phyloP scores from a whole-genome alignment of 2,329 filamentous ascomycete species.

The Cercospora citrullina region DNA sequence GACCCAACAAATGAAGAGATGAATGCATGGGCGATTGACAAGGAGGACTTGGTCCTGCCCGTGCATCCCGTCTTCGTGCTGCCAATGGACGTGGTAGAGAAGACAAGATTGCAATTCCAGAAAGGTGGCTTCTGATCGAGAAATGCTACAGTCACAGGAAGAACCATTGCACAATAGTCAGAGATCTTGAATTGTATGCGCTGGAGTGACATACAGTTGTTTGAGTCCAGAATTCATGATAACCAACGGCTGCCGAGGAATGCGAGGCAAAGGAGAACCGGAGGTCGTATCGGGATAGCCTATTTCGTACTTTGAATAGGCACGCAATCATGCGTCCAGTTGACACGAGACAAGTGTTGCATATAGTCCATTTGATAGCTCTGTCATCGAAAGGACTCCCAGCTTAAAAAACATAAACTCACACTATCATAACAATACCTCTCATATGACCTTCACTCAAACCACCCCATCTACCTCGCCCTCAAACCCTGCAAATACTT shows the following conservation, averaged over 20 bases:
- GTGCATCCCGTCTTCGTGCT: conserved; percentile 86
- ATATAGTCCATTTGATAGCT: background rate
- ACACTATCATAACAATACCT: background rate
- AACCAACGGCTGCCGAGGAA: background rate
- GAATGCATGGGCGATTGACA: conserved; percentile 63
- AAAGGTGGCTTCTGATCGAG: conserved; percentile 17
- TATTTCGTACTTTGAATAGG: background rate
- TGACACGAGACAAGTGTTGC: background rate
- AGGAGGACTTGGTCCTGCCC: conserved; percentile 66
- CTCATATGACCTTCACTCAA: background rate
- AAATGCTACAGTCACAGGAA: background rate
- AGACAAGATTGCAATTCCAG: conserved; percentile 28
- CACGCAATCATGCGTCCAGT: background rate
- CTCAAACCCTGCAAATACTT: conserved; percentile 28
- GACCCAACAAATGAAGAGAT: conserved; percentile 52
- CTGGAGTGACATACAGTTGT: background rate
- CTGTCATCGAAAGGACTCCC: background rate
- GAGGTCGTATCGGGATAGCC: background rate
- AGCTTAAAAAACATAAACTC: background rate
- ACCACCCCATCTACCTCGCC: conserved; percentile 21
- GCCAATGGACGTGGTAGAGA: conserved; percentile 67
- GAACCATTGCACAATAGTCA: background rate
- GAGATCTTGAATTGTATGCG: background rate
- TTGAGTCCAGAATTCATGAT: background rate
- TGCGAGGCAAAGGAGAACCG: background rate